Evolutionary conservation across 768 basidiomycete species (phyloP), one percentile per base, ranked within the genome.

Genomic region (Pisolithus sp.): DNA sequence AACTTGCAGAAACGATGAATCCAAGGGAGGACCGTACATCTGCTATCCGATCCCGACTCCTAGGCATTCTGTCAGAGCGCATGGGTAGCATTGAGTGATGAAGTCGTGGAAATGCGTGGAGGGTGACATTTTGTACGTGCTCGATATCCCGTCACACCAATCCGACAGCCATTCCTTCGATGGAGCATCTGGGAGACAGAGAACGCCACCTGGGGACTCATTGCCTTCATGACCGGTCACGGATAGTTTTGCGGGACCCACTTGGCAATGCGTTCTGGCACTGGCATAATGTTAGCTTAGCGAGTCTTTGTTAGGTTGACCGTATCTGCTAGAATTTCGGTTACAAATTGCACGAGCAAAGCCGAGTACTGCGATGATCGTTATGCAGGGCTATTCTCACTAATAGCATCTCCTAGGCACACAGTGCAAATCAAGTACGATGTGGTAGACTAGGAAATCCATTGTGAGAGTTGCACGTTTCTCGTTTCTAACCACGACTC

Each of bases 11-110:
- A 65, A 69, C 68, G n/a, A 71, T 89, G 59, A 87, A 93, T 63
- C 85, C 83, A 43, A 74, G 85, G 48, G 82, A 88, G 48, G 86
- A 90, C 57, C 78, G 79, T n/a, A 90, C 89, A 6, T 85, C 89
- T 4, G 69, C 73, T 8, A 76, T 87, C 56, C 76, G 91, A 13
- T 72, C 78, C 5, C 75, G 78, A 52, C 72, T 93, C 49, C 73
- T 83, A 53, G 73, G 74, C 42, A 77, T 90, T 21, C 71, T 89
- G 28, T 66, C 72, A n/a, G 75, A 81, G 36, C 79, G 85, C 48
- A 82, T 92, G 80, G 76, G 75, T 34, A 73, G 68, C 43, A 59
- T 63, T 36, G 65, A 68, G 45, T 58, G 44, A 80, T 71, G 57
- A 89, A 81, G 40, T 71, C 67, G 40, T 73, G 67, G 54, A 83